Evolutionary conservation across 106 monocot species (phyloP).

Genomic region (Dioscorea dumetorum): DNA sequence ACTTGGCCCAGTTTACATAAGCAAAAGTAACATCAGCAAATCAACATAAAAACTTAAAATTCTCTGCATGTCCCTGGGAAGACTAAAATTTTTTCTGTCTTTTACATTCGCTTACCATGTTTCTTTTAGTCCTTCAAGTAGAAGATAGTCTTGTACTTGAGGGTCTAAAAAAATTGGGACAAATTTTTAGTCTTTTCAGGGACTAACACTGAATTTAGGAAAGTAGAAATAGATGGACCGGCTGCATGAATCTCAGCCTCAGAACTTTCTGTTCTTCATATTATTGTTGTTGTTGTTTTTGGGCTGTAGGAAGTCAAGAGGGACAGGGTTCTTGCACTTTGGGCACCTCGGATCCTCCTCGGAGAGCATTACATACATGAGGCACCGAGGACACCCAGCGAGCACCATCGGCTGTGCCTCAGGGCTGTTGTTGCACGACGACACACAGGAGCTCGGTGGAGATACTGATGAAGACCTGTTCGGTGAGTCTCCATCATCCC

Average conservation of each 20-base stretch:
- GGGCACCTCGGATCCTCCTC: constrained; percentile 86
- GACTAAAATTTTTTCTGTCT: too few relatives aligned
- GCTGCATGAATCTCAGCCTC: neutral
- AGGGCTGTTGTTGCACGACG: constrained; percentile 51
- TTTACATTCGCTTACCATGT: too few relatives aligned
- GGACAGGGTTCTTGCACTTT: constrained; percentile 79
- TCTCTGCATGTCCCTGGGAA: too few relatives aligned
- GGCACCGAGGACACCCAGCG: constrained; percentile 74
- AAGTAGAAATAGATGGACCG: too few relatives aligned
- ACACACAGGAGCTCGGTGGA: constrained; percentile 64
- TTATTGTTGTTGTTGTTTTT: constrained; percentile 15
- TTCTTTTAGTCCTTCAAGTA: too few relatives aligned
- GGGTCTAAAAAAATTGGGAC: too few relatives aligned
- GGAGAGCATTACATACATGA: constrained; percentile 95
- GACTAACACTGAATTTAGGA: too few relatives aligned
- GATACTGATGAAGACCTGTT: constrained; percentile 31
- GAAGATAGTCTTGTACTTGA: too few relatives aligned
- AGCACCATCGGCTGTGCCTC: constrained; percentile 83
- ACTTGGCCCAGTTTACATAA: too few relatives aligned
- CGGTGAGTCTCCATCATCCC: constrained; percentile 13
- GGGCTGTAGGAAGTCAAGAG: constrained; percentile 64
- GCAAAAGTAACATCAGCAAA: too few relatives aligned
- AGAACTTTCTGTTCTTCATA: constrained; percentile 26
- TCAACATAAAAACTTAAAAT: too few relatives aligned
- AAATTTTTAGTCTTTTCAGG: too few relatives aligned